Evolutionary conservation across 352 stramenopile genomes (phyloP).

Genomic region (Globisporangium paddicum): DNA sequence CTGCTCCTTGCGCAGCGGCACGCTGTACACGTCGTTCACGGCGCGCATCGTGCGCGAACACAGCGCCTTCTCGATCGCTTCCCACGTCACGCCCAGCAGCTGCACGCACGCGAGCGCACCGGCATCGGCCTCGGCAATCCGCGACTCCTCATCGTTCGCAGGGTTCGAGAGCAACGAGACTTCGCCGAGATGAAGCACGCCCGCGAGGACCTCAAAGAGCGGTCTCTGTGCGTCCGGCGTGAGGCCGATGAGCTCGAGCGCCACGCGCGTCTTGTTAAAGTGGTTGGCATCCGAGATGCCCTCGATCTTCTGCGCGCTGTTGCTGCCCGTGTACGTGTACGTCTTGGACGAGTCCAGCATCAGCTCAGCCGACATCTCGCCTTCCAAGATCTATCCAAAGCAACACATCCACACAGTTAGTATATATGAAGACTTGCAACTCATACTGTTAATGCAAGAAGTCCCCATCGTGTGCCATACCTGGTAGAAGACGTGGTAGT

Average conservation of each 20-base stretch:
- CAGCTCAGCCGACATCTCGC: conserved; percentile 38
- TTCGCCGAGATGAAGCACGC: conserved; percentile 95
- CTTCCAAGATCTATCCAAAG: conserved; percentile 37
- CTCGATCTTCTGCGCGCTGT: conserved; percentile 64
- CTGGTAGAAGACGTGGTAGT: conserved; percentile 98
- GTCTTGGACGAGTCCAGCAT: conserved; percentile 41
- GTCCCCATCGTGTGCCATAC: too few relatives aligned
- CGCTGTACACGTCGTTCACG: conserved; percentile 47
- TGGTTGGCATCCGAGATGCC: conserved; percentile 69
- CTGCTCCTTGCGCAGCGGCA: conserved; percentile 52
- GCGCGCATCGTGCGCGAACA: conserved; percentile 87
- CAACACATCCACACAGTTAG: not conserved
- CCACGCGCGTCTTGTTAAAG: conserved; percentile 77
- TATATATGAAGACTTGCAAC: not conserved
- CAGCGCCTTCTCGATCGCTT: conserved; percentile 90
- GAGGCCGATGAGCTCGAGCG: conserved; percentile 81
- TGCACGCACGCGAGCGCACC: conserved; percentile 49
- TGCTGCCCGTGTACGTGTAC: conserved; percentile 68
- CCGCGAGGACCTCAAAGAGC: conserved; percentile 91
- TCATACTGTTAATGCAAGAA: not conserved
- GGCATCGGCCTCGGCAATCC: conserved; percentile 42
- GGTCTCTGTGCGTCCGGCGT: conserved; percentile 76
- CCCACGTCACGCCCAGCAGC: conserved; percentile 88
- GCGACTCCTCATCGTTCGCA: conserved; percentile 74
- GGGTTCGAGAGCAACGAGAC: conserved; percentile 75